These are phyloP conservation scores for Grosmannia huntii DNA, from an alignment of 2,329 filamentous ascomycete genomes.

Conservation along the genomic window DNA sequence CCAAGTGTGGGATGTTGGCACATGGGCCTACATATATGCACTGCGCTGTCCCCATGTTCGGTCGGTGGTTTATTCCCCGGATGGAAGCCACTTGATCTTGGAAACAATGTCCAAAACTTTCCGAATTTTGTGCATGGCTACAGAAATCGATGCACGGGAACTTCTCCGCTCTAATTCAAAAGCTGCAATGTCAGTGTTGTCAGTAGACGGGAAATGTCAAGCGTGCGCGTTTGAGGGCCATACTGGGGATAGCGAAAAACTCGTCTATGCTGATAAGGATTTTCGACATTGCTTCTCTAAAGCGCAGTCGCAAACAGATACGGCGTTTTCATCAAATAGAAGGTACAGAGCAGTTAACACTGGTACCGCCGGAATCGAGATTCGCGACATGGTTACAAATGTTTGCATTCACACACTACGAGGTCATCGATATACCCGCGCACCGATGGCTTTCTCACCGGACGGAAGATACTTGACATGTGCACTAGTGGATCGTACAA, in stretches of 20 bases:
- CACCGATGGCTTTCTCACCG: neutral
- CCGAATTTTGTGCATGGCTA: neutral
- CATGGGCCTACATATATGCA: neutral
- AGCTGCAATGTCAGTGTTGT: neutral
- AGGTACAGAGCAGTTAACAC: neutral
- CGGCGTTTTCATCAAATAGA: neutral
- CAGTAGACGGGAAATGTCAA: neutral
- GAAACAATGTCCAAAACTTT: neutral
- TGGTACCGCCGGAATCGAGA: neutral
- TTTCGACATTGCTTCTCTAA: too few species aligned
- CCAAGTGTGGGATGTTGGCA: neutral
- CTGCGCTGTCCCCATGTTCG: neutral
- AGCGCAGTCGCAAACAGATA: too few species aligned
- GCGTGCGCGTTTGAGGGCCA: neutral
- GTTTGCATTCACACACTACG: neutral
- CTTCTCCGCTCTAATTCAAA: neutral
- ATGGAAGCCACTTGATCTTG: neutral
- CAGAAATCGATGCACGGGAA: neutral
- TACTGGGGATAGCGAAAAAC: neutral
- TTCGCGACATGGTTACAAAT: neutral
- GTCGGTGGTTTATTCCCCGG: neutral
- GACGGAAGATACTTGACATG: neutral
- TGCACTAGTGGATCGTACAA: neutral
- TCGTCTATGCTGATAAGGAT: too few species aligned
- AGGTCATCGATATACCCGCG: neutral